Evolutionary conservation across 805 yeast species (phyloP), one percentile per base, ranked within the genome.

Genomic region (Candida awuae): DNA sequence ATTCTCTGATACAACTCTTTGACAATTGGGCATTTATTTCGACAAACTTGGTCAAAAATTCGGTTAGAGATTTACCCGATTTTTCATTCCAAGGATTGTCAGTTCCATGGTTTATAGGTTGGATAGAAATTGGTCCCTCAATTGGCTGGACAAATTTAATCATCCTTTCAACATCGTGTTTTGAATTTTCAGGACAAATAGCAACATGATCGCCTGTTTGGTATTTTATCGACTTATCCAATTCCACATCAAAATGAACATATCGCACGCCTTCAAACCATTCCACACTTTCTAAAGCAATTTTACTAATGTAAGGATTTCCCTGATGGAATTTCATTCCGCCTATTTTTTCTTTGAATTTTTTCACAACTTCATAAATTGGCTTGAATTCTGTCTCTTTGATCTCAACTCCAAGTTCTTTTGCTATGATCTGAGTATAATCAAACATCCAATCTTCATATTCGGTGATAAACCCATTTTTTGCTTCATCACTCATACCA

Each of bases 191-290:
- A 21, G 96, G 86, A 84, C 94, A 83, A 35, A 90, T 66, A 14
- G 94, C 97, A 41, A 90, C 64, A 62, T 90, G 97, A 58, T 90
- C 97, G 55, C 97, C 97, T 4, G 97, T 85, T 33, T 84, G 66
- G 60, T 88, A 90, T 49, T 77, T 76, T 53, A 90, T 73, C 1
- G 80, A 64, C 15, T 84, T 62, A 53, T 84, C 94, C 22, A 49
- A 25, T 10, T 41, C 16, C 46, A 90, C 71, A 56, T 85, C 95
- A 40, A 78, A 71, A 56, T 86, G 95, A 35, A 88, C 71, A 23
- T 49, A 44, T 2, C 28, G 6, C n/a, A 70, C 53, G 34, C 66
- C 62, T 66, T 84, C 84, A 42, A 86, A 68, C 59, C 82, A 92
- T 42, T 63, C 63, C 4, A 86, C 55, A 19, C 49, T 48, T 2